A percentile compares a stretch with the other conserved stretches of the same genome.
Conservation (phyloP, 2,329 filamentous ascomycete species). For the Eurotiales sp. region DNA sequence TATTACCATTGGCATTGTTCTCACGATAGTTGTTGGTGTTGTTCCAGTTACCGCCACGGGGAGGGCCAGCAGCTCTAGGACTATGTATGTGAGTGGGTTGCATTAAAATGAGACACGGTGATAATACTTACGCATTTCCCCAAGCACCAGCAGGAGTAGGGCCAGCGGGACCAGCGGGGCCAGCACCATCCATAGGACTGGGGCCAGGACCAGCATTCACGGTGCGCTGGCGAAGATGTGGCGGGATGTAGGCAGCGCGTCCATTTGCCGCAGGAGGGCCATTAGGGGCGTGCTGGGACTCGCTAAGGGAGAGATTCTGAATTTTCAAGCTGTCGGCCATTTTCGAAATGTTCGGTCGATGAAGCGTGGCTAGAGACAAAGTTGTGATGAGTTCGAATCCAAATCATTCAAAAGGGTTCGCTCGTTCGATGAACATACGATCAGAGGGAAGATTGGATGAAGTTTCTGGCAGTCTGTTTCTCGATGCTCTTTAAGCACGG, state of each 20-base stretch:
- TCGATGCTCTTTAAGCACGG: background rate
- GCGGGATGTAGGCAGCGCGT: constrained; percentile 63
- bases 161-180: constrained; percentile 18
- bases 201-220: constrained; percentile 23
- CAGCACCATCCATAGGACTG: constrained; percentile 35
- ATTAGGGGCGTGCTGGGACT: constrained; percentile 57
- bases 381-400: background rate
- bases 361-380: background rate
- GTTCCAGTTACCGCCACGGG: constrained; percentile 47
- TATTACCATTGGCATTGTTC: constrained; percentile 35
- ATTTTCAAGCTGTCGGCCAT: constrained; percentile 41
- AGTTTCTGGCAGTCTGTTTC: background rate
- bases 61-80: constrained; percentile 24
- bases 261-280: constrained; percentile 28
- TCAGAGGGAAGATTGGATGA: background rate
- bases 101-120: background rate
- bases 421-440: background rate
- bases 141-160: constrained; percentile 30
- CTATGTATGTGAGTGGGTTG: constrained; percentile 14
- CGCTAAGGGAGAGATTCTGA: constrained; percentile 50
- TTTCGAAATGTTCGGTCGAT: constrained; percentile 3
- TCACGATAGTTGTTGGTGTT: constrained; percentile 54
- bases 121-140: constrained; percentile 24
- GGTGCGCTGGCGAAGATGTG: constrained; percentile 53
- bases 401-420: background rate